Base-by-base conservation (phyloP, 495 filamentous ascomycete species). In the Hypoxylon crocopeplum region DNA sequence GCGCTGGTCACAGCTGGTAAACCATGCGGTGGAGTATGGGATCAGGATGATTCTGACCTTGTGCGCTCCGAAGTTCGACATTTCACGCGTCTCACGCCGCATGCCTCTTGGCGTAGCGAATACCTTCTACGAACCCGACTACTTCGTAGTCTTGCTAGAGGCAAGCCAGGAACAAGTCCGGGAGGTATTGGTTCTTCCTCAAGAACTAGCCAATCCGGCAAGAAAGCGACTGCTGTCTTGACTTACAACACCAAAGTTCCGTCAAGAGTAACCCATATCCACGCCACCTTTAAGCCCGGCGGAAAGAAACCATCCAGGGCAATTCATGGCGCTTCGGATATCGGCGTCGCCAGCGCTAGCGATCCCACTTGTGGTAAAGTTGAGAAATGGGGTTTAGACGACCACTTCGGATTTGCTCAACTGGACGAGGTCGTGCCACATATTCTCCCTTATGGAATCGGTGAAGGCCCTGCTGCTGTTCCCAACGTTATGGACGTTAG, bases 401-500 rank as follows among this genome's bases (percentile, higher is more conserved):
- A 94, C 66, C 85, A 85, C 40, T 85, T 87, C 47, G 74, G 82
- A 29, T 88, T 92, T 60, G 79, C 81, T 12, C 91, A 94, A 67
- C 87, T 96, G 58, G 78, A 86, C 3, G 90, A 96, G 48, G 72
- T 84, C 30, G 87, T 87, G 62, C 86, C 90, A 12, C 85, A 88
- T 11, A 83, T 91, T 48, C 74, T 83, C n/a, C 84, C 84, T 29
- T 95, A 87, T 68, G 92, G 93, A 11, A 72, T 91, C 24, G 91
- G 90, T 8, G 75, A 91, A 11, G 91, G 91, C 4, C 84, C 87
- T 8, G 77, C 91, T 12, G 84, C 89, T 25, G 74, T 88, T 30
- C 89, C 91, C 2, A 97, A 96, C 67, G 81, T 86, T 15, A 91
- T 96, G 88, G 91, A 94, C 69, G 82, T 95, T 33, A 95, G 91